Evolutionary conservation across 352 stramenopile species (phyloP), one percentile per base, ranked within the genome.

Genomic region (Phytophthora syringae): DNA sequence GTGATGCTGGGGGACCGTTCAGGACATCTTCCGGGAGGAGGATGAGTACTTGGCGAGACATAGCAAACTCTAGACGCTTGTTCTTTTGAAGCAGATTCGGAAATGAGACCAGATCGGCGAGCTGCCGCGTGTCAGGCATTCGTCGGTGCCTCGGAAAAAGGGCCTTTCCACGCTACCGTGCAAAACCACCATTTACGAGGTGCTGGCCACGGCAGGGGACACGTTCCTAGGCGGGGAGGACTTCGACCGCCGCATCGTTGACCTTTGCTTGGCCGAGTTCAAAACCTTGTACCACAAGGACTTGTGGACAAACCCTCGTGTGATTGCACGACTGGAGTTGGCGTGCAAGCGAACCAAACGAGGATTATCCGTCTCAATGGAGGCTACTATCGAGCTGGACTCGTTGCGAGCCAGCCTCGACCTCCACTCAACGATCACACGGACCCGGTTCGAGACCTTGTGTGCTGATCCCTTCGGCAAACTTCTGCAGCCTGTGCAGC

Each of bases 321-420:
- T 94, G 5, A 66, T 98, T 20, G 88, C 90, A 74, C 89, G 94
- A 69, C 82, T 98, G 21, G 88, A 94, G 50, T 98, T 89, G 32
- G 89, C 91, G 3, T 98, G 93, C 70, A 96, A 98, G 77, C 84
- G 94, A 47, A 94, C 96, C 24, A 99, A 99, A 91, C 88, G 93
- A 50, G 97, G 92, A 36, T 79, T 99, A 15, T 98, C 92, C 21
- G 90, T 80, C 20, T 97, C 88, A 30, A 96, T 92, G 7, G 90
- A 98, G 77, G 92, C 94, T 7, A 92, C 97, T 76, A 97, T 98
- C 58, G 93, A 98, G 67, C 98, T 98, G 65, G 94, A 98, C 70
- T 96, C 82, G 12, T 85, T 98, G 21, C 97, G 89, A 66, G 93
- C 98, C 42, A 89, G 92, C 53, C 86, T 97, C 18, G 91, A 98